phyloP scores from a whole-genome alignment of 768 basidiomycete species.

The Termitomyces sp. region DNA sequence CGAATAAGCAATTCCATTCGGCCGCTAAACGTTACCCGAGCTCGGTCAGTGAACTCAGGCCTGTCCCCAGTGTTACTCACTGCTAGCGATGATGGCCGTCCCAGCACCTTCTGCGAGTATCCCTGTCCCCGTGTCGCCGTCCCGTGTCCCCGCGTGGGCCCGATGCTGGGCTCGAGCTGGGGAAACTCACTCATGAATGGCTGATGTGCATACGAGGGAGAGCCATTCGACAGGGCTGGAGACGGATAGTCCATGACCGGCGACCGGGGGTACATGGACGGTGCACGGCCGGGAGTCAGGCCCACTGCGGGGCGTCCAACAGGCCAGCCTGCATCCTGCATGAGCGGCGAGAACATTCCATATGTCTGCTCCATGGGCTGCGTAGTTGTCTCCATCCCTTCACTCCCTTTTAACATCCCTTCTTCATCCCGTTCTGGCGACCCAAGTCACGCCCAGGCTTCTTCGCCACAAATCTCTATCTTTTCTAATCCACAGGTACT shows the following conservation, averaged over 20 bases:
- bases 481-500: background rate
- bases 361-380: constrained; percentile 5
- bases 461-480: constrained; percentile 4
- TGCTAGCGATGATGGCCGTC: constrained; percentile 8
- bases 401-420: constrained; percentile 14
- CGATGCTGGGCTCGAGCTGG: constrained; percentile 47
- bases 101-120: background rate
- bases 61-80: constrained; percentile 11
- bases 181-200: constrained; percentile 18
- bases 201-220: constrained; percentile 20
- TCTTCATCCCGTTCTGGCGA: constrained; percentile 10
- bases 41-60: background rate
- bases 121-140: constrained; percentile 37
- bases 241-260: constrained; percentile 33
- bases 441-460: background rate
- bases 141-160: constrained; percentile 35
- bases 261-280: constrained; percentile 14
- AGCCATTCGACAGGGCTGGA: constrained; percentile 32
- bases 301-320: constrained; percentile 11
- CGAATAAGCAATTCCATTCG: constrained; percentile 26
- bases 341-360: background rate
- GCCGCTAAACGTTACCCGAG: constrained; percentile 13
- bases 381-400: constrained; percentile 8
- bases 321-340: constrained; percentile 17
- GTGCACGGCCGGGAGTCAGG: constrained; percentile 3